phyloP scores from a whole-genome alignment of 2,329 filamentous ascomycete genomes.

The Colletotrichum neosansevieriae region DNA sequence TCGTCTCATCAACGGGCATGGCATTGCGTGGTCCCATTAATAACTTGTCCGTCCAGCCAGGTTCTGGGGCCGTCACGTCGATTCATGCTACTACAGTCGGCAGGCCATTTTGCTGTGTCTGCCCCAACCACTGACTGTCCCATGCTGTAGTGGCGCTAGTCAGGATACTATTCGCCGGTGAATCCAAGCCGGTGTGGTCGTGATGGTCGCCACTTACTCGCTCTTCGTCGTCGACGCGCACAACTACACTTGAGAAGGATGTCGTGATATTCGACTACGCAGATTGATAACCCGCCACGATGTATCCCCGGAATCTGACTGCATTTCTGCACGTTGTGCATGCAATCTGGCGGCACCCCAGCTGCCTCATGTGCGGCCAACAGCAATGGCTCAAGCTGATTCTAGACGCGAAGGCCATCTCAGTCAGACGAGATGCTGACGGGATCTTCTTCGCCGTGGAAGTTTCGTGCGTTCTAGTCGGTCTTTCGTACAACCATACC shows the following conservation, averaged over 20 bases:
- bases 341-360: conserved; percentile 18
- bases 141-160: neutral
- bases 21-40: conserved; percentile 2
- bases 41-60: neutral
- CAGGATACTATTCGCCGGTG: conserved; percentile 6
- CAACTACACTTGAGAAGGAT: neutral
- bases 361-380: conserved; percentile 8
- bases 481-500: conserved; percentile 14
- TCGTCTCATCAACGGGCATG: conserved; percentile 39
- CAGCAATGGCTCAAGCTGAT: neutral
- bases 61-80: conserved; percentile 18
- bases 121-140: neutral
- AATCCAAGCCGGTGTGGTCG: neutral
- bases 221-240: neutral
- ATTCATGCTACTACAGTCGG: neutral
- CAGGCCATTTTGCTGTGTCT: neutral
- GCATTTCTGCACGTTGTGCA: conserved; percentile 21
- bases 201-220: neutral
- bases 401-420: neutral
- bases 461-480: neutral
- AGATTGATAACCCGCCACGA: neutral
- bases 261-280: neutral
- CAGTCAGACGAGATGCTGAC: neutral
- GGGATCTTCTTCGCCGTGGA: neutral
- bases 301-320: conserved; percentile 17